Base-by-base conservation (phyloP, 2,329 filamentous ascomycete species). In the Verticillium alfalfae region DNA sequence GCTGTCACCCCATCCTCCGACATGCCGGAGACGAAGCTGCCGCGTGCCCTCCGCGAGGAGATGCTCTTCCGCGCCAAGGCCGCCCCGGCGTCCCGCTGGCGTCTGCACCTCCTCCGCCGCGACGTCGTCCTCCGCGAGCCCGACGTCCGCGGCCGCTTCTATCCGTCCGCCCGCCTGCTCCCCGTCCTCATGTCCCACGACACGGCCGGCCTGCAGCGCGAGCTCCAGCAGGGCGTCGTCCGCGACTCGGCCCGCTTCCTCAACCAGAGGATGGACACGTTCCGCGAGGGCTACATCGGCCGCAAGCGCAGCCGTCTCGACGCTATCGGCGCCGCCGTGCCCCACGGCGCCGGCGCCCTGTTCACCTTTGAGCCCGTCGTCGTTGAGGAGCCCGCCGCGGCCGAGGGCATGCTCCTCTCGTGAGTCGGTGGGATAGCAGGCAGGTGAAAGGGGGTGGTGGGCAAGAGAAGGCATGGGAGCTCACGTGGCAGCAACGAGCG, bases 71-170 rank as follows among this genome's bases (percentile, higher is more conserved):
- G 78, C 56, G 72, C 71, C 54, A 74, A 67, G 66, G 71, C 71
- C 59, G 72, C 63, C 58, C 72, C 70, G 56, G 68, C 6, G 36
- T 70, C 56, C 49, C 76, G 66, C 67, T 79, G 65, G 75, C 75
- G 67, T 68, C 78, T 74, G 68, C 68, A 70, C 3, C 68, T 82
- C 52, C 73, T 79, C 34, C 75, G 74, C 64, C 79, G 82, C 63
- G 79, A 80, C 65, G 71, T 74, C n/a, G 73, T 77, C 55, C 69
- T 84, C 22, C 76, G 79, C 64, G 83, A 85, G 67, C 68, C 70
- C 15, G 75, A 76, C 26, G 76, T 86, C 58, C 76, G 78, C 62
- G 84, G 84, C 58, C 76, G 84, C n/a, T 86, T 86, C 72, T 86
- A 87, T 72, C 80, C 84, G 16, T 81, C 81, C n/a, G 72, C 79